phyloP scores from a whole-genome alignment of 805 yeast genomes.

The Candida arabinofermentans region DNA sequence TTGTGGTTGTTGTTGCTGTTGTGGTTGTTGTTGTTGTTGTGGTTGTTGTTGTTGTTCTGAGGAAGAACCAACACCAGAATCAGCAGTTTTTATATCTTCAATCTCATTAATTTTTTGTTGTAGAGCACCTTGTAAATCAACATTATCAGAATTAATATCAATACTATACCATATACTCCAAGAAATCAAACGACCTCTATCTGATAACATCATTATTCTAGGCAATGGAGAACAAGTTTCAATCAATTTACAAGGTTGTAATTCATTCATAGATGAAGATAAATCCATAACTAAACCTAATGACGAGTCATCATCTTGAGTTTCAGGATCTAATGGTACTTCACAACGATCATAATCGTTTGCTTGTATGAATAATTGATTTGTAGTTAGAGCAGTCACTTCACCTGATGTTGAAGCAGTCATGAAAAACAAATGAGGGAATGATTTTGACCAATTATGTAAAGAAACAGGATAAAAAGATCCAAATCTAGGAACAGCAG shows the following conservation, averaged over 20 bases:
- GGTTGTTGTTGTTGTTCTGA: neutral
- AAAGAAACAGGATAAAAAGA: slow-evolving; percentile 41
- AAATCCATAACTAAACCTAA: slow-evolving; percentile 68
- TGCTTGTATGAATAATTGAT: slow-evolving; percentile 40
- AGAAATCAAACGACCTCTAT: slow-evolving; percentile 55
- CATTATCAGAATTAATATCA: slow-evolving; percentile 40
- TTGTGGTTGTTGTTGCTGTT: neutral
- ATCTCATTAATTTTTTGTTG: neutral
- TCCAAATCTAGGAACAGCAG: slow-evolving; percentile 43
- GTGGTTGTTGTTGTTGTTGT: neutral
- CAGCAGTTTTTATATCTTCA: neutral
- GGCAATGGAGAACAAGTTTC: slow-evolving; percentile 64
- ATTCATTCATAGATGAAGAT: slow-evolving; percentile 38
- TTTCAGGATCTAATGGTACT: slow-evolving; percentile 63
- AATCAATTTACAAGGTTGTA: slow-evolving; percentile 53
- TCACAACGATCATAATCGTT: slow-evolving; percentile 73
- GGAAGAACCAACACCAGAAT: neutral
- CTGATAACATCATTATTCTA: slow-evolving; percentile 55
- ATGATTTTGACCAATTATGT: slow-evolving; percentile 36
- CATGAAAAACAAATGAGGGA: slow-evolving; percentile 37
- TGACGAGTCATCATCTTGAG: slow-evolving; percentile 66
- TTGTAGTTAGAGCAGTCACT: slow-evolving; percentile 41
- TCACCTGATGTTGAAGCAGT: slow-evolving; percentile 68
- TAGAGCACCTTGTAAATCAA: slow-evolving; percentile 11
- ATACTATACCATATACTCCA: slow-evolving; percentile 63